A percentile compares a stretch with the other conserved stretches of the same genome.
phyloP scores from a whole-genome alignment of 441 rosid species.

The Populus trichocarpa region DNA sequence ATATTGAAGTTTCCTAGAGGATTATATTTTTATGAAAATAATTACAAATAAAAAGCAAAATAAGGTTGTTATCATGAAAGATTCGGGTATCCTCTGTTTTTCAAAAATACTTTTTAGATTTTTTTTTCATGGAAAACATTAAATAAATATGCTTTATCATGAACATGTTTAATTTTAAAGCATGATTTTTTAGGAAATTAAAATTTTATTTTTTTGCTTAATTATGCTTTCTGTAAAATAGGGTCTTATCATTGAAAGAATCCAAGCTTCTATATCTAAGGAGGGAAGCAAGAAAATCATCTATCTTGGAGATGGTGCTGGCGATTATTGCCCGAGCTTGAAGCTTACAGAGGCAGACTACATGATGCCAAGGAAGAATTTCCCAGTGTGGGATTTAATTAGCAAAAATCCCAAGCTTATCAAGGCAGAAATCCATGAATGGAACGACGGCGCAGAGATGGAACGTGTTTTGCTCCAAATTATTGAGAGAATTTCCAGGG shows the following conservation, averaged over 20 bases:
- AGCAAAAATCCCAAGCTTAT: constrained; percentile 45
- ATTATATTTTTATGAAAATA: too few species aligned
- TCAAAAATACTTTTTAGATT: too few species aligned
- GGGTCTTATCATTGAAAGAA: constrained; percentile 62
- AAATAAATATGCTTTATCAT: too few species aligned
- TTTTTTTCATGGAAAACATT: too few species aligned
- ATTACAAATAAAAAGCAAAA: too few species aligned
- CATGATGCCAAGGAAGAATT: constrained; percentile 87
- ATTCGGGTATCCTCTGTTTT: too few species aligned
- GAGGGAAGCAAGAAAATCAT: constrained; percentile 51
- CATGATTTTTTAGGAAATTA: not conserved
- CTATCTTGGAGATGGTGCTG: constrained; percentile 78
- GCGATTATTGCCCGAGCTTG: constrained; percentile 79
- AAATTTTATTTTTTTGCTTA: not conserved
- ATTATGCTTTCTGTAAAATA: constrained; percentile 7
- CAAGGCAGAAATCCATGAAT: constrained; percentile 62
- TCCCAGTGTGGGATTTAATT: constrained; percentile 78
- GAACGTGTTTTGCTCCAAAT: constrained; percentile 40
- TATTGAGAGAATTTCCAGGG: constrained; percentile 21
- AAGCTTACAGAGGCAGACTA: constrained; percentile 53
- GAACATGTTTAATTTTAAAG: not conserved
- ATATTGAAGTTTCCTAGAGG: too few species aligned
- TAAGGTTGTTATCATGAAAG: too few species aligned
- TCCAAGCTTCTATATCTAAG: constrained; percentile 40
- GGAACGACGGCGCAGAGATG: constrained; percentile 70